phyloP scores from a whole-genome alignment of 2,329 filamentous ascomycete species.

The Ophiostoma australiae region DNA sequence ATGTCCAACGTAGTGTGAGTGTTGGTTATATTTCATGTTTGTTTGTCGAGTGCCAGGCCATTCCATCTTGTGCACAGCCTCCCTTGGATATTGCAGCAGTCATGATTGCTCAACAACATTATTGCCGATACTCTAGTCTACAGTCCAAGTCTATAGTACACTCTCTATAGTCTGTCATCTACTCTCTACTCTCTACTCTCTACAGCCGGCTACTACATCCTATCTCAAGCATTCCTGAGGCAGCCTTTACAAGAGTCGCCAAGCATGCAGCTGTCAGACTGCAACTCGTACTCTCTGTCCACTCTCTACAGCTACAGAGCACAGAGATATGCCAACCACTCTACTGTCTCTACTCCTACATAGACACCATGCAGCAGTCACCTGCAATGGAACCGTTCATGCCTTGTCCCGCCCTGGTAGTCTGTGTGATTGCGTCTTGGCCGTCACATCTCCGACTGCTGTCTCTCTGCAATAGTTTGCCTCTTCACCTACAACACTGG shows the following conservation, averaged over 20 bases:
- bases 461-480: background rate
- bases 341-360: background rate
- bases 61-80: background rate
- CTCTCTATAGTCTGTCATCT: too few species aligned
- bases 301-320: background rate
- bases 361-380: background rate
- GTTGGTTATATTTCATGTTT: too few species aligned
- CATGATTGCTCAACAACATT: background rate
- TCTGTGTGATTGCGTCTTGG: background rate
- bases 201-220: too few species aligned
- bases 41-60: background rate
- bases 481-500: too few species aligned
- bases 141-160: too few species aligned
- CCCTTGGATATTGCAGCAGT: background rate
- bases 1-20: background rate
- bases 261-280: background rate
- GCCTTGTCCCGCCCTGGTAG: background rate
- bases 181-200: too few species aligned
- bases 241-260: background rate
- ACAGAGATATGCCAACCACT: background rate
- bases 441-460: background rate
- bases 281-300: background rate
- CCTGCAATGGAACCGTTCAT: constrained; percentile 3
- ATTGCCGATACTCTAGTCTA: background rate
- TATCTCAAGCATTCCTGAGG: background rate